Evolutionary conservation across 495 filamentous ascomycete genomes (phyloP).

Genomic region (Echria macrotheca): DNA sequence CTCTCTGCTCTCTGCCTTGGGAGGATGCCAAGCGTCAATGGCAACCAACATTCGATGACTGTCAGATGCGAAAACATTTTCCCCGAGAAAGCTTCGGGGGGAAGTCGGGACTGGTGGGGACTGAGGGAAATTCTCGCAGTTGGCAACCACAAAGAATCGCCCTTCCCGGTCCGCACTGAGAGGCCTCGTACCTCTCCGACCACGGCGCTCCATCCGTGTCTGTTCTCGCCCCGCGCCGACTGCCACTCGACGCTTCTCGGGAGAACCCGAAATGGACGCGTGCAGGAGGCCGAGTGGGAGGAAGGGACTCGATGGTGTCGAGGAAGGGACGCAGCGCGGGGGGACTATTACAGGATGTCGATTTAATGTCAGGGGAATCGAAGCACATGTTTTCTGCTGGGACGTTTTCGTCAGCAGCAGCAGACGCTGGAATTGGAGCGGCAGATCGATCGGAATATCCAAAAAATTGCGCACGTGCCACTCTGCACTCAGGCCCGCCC

Average conservation of each 20-base stretch:
- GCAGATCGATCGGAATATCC: too few species aligned
- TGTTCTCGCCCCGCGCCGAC: not conserved
- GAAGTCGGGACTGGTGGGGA: too few species aligned
- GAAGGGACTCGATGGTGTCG: conserved; percentile 1
- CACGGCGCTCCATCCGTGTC: conserved; percentile 5
- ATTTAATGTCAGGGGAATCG: not conserved
- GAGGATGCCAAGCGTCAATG: conserved; percentile 3
- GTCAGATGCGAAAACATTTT: too few species aligned
- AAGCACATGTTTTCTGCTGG: not conserved
- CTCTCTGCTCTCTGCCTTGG: not conserved
- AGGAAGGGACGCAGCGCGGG: conserved; percentile 4
- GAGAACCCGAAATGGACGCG: not conserved
- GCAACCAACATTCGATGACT: too few species aligned
- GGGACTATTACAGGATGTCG: not conserved
- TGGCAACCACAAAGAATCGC: conserved; percentile 5
- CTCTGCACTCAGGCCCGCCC: too few species aligned
- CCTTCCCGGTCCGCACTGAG: not conserved
- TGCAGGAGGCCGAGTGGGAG: conserved; percentile 1
- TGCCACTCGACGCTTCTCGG: not conserved
- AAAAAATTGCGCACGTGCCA: too few species aligned
- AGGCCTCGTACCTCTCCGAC: conserved; percentile 7
- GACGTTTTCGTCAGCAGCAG: not conserved
- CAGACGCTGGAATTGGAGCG: too few species aligned
- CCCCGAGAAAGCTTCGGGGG: too few species aligned
- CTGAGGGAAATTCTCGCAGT: conserved; percentile 8